phyloP scores from a whole-genome alignment of 2,329 filamentous ascomycete species.

The Xylariaceae sp. region DNA sequence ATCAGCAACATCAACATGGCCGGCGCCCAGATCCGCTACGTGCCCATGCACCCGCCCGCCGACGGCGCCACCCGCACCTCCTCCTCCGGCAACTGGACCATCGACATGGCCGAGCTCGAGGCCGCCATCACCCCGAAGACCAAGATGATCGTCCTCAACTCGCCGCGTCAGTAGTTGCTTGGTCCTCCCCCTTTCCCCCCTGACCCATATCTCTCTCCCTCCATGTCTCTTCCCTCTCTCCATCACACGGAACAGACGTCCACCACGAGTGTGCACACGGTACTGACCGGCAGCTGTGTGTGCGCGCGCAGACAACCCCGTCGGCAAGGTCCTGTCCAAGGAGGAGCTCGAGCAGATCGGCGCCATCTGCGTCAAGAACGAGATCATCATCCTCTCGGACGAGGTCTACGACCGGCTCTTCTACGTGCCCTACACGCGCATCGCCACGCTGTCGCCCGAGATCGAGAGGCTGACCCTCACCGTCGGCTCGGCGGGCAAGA shows the following conservation, averaged over 20 bases:
- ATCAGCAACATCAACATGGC: constrained; percentile 99
- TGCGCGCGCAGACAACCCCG: constrained; percentile 68
- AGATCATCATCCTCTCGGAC: constrained; percentile 87
- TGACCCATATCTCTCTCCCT: too few species aligned
- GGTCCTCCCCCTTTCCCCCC: neutral
- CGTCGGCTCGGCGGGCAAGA: constrained; percentile 93
- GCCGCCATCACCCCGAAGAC: constrained; percentile 75
- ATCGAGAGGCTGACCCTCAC: constrained; percentile 83
- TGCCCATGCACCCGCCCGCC: constrained; percentile 83
- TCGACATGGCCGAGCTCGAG: constrained; percentile 79
- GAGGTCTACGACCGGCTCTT: constrained; percentile 93
- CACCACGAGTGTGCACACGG: too few species aligned
- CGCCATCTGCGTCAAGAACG: constrained; percentile 82
- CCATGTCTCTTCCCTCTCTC: neutral
- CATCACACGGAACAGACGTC: too few species aligned
- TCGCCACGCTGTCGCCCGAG: constrained; percentile 85
- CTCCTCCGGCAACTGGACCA: constrained; percentile 78
- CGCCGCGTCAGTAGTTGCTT: constrained; percentile 43
- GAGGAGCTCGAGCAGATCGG: constrained; percentile 79
- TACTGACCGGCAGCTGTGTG: neutral
- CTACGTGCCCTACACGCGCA: constrained; percentile 90
- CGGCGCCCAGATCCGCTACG: constrained; percentile 88
- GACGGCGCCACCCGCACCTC: constrained; percentile 73
- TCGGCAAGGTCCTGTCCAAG: constrained; percentile 88
- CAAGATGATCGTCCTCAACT: constrained; percentile 93